Base-by-base conservation (phyloP, 805 yeast genomes). In the Kuraishia ogatae region DNA sequence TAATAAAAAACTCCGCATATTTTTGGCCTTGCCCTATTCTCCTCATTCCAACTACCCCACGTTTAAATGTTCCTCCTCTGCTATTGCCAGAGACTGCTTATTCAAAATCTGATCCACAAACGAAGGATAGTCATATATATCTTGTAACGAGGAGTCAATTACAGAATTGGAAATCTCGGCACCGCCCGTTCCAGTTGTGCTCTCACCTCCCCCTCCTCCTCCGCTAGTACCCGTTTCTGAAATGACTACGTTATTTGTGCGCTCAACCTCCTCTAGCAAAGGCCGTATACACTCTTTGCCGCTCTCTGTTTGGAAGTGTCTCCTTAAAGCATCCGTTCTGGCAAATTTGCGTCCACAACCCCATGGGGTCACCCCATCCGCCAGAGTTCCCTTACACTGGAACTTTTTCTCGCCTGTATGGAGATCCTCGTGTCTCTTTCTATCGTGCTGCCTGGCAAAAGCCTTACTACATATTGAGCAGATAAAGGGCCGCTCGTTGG, bases 281-380 rank as follows among this genome's bases (percentile, higher is more conserved):
- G 89, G 87, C 53, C 79, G 71, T 29, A 87, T 83, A 70, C 96
- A 87, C 53, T 76, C 75, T 71, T 84, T 82, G 3, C 94, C 94
- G 35, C 87, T 81, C 61, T 85, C 93, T 0, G 96, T 87, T 62
- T 87, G 80, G 66, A 87, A 87, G 69, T 87, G 96, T 61, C 94
- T 75, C 5, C 89, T 81, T 53, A 87, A 68, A 0, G 93, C 94
- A 71, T 87, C 96, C 43, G 89, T 82, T 60, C 96, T 70, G 2
- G 92, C 93, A 72, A 87, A 87, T 61, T 80, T 77, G 71, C 84
- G 85, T 6, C 88, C 88, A 69, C 96, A 87, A 0, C 96, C 96
- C 96, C 96, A 87, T 20, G 53, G 51, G 0, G 77, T 62, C 1
- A 62, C 64, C 86, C 87, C 86, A 62, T 80, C 79, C 57, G 79